Evolutionary conservation across 1,139 yeast species (phyloP), one percentile per base, ranked within the genome.

Genomic region (Geotrichum fermentans): DNA sequence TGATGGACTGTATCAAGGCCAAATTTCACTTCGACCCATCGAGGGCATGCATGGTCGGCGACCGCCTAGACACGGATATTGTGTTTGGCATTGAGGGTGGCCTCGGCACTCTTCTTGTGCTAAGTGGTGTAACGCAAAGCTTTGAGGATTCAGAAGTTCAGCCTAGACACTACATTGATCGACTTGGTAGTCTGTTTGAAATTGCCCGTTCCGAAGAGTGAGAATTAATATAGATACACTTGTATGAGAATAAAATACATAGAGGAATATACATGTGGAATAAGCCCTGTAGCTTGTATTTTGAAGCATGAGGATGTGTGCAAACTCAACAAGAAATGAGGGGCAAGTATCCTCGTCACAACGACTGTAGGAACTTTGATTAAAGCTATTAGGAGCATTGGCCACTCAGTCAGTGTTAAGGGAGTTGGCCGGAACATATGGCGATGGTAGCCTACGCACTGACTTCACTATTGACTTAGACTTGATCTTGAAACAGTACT

Each of bases 1-100:
- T 92, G 97, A 78, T 92, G 82, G 86, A 88, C 62, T 82, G 95
- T 21, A 86, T 92, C 63, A 79, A 83, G 55, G 85, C 87, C 5
- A 82, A 82, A 44, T 77, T 80, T 60, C 65, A 75, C 17, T 70
- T 78, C 36, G 79, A 80, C 52, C 83, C 87, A 34, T 61, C 70
- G 13, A 74, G 78, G 51, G 84, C 96, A 7, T 76, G 92, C 56
- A 92, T 92, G 97, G 79, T 92, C 55, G 98, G 98, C 24, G 98
- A 92, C 66, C 75, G 98, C 55, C 73, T 92, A 53, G 90, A 92
- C 65, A 92, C 98, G 1, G 98, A 92, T 61, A 90, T 92, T 81
- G 79, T 77, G 61, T 92, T 92, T 67, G 98, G 98, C 39, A 74
- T 78, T 52, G 82, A 82, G 52, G 96, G 96, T 44, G 94, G 94